A percentile compares a stretch with the other conserved stretches of the same genome.
These are phyloP conservation scores for Eucalyptus pauciflora DNA, from an alignment of 345 rosid species.

Conservation along the genomic window DNA sequence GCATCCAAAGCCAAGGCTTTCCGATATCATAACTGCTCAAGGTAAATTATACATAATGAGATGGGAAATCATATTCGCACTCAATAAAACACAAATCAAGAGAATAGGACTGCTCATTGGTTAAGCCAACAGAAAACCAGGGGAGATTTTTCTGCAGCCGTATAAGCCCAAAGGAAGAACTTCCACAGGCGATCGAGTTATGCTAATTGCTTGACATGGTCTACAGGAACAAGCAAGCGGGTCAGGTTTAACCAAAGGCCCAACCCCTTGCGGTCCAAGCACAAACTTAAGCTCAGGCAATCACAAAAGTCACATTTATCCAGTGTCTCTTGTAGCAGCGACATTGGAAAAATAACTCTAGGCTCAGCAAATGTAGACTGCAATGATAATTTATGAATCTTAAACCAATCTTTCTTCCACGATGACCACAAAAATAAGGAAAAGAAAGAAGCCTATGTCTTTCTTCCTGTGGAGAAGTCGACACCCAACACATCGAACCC, in stretches of 20 bases:
- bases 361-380: background rate
- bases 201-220: background rate
- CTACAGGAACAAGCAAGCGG: background rate
- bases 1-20: background rate
- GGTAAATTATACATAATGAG: background rate
- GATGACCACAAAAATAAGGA: background rate
- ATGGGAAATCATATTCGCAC: background rate
- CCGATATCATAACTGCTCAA: background rate
- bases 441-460: background rate
- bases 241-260: background rate
- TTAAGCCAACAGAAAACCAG: background rate
- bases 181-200: background rate
- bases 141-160: background rate
- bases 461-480: background rate
- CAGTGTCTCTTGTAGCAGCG: background rate
- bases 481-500: background rate
- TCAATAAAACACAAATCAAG: background rate
- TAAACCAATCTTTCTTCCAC: background rate
- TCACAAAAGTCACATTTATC: background rate
- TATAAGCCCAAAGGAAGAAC: background rate
- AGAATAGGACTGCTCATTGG: background rate
- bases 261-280: background rate
- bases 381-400: background rate
- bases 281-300: background rate
- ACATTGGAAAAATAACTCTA: background rate